Base-by-base conservation (phyloP, 768 basidiomycete species). In the Xerocomus spinulosus region DNA sequence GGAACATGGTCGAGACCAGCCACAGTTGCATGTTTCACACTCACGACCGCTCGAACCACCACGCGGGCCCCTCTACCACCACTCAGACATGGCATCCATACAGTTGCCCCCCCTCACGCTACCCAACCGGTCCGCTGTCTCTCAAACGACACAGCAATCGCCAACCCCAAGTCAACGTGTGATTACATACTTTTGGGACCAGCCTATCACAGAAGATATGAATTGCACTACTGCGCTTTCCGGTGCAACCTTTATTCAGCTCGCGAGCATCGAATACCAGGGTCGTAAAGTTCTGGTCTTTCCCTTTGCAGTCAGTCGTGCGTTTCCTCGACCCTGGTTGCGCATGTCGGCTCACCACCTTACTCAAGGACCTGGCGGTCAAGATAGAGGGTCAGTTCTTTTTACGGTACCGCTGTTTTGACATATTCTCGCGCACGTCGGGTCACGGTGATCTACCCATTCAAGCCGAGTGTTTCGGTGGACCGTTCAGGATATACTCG, bases 321-420 rank as follows among this genome's bases (percentile, higher is more conserved):
- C 51, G 20, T 56, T 49, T 34, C 20, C 61, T 61, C 15, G 18
- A 14, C 7, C 15, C 34, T 14, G n/a, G 24, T 5, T 17, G n/a
- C 18, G 2, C 52, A n/a, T 4, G 9, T 54, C 29, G 21, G 20
- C 53, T 52, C 36, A 42, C 34, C 37, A 30, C 28, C 20, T 9
- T 36, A 25, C 17, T 34, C 5, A 52, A 87, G 85, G 84, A 87
- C 49, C 65, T 87, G 20, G 82, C 85, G 14, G 83, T 87, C 47
- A 77, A 77, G 58, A 70, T 73, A 26, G 82, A 83, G 62, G 85
- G 85, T 28, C 74, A 72, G 26, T 87, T 85, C 62, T 73, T 81
- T 55, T 68, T 86, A 49, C 79, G 86, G n/a, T 87, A 87, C 59
- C 77, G 85, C 50, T 74, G 75, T 41, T 84, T 87, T 65, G 82